Conservation (phyloP, 2,329 filamentous ascomycete species). For the Penicillium janthinellum region DNA sequence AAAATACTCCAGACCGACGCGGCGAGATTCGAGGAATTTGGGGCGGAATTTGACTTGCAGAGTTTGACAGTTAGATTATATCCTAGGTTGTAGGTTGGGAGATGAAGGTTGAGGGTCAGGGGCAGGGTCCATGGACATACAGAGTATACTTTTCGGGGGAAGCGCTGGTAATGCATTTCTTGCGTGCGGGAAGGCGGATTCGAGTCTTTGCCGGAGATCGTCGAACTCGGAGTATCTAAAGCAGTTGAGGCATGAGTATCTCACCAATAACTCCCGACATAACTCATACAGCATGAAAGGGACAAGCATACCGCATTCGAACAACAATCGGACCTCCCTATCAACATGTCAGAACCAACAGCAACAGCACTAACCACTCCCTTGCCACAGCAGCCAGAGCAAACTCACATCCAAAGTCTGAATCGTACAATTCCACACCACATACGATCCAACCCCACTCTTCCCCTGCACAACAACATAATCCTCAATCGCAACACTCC, state of each 20-base stretch:
- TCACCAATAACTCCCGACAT: too few species aligned
- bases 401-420: conserved; percentile 74
- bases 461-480: conserved; percentile 63
- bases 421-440: conserved; percentile 90
- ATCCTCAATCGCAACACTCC: conserved; percentile 62
- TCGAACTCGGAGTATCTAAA: conserved; percentile 89
- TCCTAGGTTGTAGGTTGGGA: background rate
- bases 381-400: background rate
- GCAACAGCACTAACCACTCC: background rate
- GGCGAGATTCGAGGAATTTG: conserved; percentile 80
- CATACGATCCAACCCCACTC: conserved; percentile 76
- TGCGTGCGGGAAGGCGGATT: conserved; percentile 80
- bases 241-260: background rate
- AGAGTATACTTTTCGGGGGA: conserved; percentile 88
- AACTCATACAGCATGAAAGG: too few species aligned
- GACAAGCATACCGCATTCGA: conserved; percentile 55
- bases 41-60: conserved; percentile 67
- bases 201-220: conserved; percentile 71
- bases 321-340: conserved; percentile 61
- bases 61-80: background rate
- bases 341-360: conserved; percentile 22
- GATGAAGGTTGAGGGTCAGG: background rate
- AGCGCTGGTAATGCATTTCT: conserved; percentile 83
- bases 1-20: conserved; percentile 85
- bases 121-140: conserved; percentile 50